These are phyloP conservation scores for Chalaropsis thielavioides DNA, from an alignment of 2,329 filamentous ascomycete species.

Conservation along the genomic window DNA sequence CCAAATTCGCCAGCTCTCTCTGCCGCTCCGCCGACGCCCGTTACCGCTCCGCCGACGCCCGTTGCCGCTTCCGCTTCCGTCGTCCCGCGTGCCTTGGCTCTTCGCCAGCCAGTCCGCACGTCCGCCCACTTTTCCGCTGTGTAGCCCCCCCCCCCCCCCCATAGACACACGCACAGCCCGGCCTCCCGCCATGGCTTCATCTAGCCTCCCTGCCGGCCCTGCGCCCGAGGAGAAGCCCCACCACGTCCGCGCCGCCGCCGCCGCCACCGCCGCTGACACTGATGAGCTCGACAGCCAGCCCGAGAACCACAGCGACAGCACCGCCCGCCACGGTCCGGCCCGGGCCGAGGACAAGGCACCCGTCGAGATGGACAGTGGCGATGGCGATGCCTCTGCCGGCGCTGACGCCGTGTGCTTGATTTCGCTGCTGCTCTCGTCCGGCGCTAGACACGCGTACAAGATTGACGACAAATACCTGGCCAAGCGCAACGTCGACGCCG, in stretches of 20 bases:
- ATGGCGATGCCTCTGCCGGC: constrained; percentile 17
- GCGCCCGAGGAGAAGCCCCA: background rate
- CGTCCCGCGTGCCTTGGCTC: background rate
- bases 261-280: background rate
- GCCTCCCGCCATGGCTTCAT: background rate
- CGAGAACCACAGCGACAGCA: constrained; percentile 15
- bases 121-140: too few relatives aligned
- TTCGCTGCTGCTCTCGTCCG: constrained; percentile 67
- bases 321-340: background rate
- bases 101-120: background rate
- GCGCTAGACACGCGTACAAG: constrained; percentile 75
- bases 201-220: background rate
- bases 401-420: constrained; percentile 48
- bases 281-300: background rate
- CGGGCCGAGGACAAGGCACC: constrained; percentile 18
- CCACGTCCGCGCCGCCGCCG: background rate
- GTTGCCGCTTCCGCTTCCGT: background rate
- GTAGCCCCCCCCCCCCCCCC: too few relatives aligned
- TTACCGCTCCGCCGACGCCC: too few relatives aligned
- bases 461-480: constrained; percentile 75
- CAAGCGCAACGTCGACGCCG: constrained; percentile 64
- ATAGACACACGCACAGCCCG: background rate
- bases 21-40: background rate
- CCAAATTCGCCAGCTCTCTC: background rate
- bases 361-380: constrained; percentile 13